phyloP scores from a whole-genome alignment of 1,284 basidiomycete genomes.

The Cystobasidiaceae sp. region DNA sequence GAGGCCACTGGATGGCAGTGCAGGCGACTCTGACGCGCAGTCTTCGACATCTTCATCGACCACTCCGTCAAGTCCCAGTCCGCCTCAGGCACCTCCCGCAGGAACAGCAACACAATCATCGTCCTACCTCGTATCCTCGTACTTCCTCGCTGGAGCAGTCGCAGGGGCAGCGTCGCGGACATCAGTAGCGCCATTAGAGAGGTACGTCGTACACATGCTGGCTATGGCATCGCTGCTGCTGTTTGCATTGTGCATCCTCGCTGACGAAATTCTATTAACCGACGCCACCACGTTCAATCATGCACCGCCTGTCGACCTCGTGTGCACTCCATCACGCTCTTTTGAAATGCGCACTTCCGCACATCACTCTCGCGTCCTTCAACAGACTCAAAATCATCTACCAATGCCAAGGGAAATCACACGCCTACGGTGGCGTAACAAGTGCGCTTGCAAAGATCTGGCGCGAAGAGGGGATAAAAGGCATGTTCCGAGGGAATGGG shows the following conservation, averaged over 20 bases:
- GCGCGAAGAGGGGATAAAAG: slow-evolving; percentile 40
- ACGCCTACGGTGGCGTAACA: slow-evolving; percentile 40
- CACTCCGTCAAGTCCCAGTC: too few species aligned
- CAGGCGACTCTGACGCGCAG: not conserved
- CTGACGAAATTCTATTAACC: not conserved
- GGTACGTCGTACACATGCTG: not conserved
- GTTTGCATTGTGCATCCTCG: not conserved
- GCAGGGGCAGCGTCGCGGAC: slow-evolving; percentile 41
- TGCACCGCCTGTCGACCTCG: not conserved
- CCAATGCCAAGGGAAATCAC: slow-evolving; percentile 40
- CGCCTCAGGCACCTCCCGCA: not conserved
- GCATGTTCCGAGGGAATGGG: slow-evolving; percentile 32
- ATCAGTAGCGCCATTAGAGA: slow-evolving; percentile 39
- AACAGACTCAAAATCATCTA: slow-evolving; percentile 40
- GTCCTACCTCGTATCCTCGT: slow-evolving; percentile 29
- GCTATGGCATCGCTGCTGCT: not conserved
- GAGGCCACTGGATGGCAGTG: not conserved
- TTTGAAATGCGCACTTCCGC: not conserved
- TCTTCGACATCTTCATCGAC: not conserved
- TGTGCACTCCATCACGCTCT: not conserved
- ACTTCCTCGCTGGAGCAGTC: slow-evolving; percentile 38
- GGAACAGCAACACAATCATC: not conserved
- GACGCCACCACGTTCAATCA: not conserved
- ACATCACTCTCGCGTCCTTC: not conserved
- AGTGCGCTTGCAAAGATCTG: slow-evolving; percentile 41